These are phyloP conservation scores for Trichosanthes truncata DNA, from an alignment of 306 rosid species.

Conservation along the genomic window DNA sequence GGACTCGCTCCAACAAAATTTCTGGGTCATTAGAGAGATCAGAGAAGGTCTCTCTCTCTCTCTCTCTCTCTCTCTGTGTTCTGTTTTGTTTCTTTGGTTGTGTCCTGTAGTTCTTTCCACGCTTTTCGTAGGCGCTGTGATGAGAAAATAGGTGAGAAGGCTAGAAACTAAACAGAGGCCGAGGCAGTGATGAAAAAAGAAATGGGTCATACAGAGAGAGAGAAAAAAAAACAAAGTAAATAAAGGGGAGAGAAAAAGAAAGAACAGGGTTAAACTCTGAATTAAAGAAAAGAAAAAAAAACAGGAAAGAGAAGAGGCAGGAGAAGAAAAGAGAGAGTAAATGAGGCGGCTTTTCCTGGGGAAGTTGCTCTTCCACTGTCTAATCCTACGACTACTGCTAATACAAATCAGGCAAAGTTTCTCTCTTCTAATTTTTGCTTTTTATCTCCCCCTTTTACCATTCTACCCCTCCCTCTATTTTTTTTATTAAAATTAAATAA, in stretches of 20 bases:
- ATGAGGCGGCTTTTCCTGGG: slow-evolving; percentile 39
- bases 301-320: neutral
- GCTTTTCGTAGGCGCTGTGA: slow-evolving; percentile 34
- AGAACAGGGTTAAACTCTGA: neutral
- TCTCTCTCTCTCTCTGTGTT: neutral
- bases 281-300: neutral
- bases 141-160: slow-evolving; percentile 35
- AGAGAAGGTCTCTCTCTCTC: neutral
- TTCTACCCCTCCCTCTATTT: too few relatives aligned
- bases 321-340: neutral
- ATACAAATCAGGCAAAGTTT: neutral
- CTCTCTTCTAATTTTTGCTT: too few relatives aligned
- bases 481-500: too few relatives aligned
- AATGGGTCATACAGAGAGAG: slow-evolving; percentile 9
- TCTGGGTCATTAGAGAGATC: neutral
- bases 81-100: neutral
- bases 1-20: neutral
- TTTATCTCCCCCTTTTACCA: too few relatives aligned
- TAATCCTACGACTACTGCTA: neutral
- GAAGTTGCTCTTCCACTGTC: slow-evolving; percentile 12
- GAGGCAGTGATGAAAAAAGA: slow-evolving; percentile 14
- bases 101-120: neutral
- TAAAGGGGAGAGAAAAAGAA: neutral
- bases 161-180: slow-evolving; percentile 22
- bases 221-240: neutral